Percentiles rank a stretch among this genome's conserved stretches.
These are phyloP conservation scores for Sisymbrium altissimum DNA, from an alignment of 345 rosid species.

Conservation along the genomic window DNA sequence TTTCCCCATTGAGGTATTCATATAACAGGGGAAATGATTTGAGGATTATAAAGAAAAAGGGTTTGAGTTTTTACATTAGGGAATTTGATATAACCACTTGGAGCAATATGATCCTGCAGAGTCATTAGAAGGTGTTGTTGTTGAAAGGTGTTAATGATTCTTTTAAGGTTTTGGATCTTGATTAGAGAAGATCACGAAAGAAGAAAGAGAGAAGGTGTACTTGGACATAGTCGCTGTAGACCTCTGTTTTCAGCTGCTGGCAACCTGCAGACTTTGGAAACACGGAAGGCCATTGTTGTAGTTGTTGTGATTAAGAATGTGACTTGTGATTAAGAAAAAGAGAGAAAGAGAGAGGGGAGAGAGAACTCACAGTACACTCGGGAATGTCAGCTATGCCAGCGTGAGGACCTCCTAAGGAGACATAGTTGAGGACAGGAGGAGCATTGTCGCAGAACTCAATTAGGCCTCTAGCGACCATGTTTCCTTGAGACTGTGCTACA, in stretches of 20 bases:
- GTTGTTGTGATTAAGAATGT: too few species aligned
- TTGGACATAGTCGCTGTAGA: slow-evolving; percentile 26
- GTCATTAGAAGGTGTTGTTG: not conserved
- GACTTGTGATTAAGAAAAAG: not conserved
- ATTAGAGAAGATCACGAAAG: not conserved
- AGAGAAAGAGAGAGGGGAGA: not conserved
- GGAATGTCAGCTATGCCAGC: slow-evolving; percentile 88
- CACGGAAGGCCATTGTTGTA: not conserved
- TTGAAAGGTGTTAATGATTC: not conserved
- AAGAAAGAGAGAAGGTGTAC: slow-evolving; percentile 6
- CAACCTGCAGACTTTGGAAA: not conserved
- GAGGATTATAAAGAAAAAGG: not conserved
- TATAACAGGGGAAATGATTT: not conserved
- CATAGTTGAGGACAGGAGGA: slow-evolving; percentile 69
- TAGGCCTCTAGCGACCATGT: slow-evolving; percentile 76
- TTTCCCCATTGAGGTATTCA: not conserved
- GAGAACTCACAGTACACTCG: slow-evolving; percentile 48
- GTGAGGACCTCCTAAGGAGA: slow-evolving; percentile 88
- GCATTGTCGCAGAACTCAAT: slow-evolving; percentile 74
- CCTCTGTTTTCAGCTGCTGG: slow-evolving; percentile 1
- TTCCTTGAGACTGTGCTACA: slow-evolving; percentile 90
- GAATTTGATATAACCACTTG: slow-evolving; percentile 26
- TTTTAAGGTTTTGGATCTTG: not conserved
- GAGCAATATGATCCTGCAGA: slow-evolving; percentile 33
- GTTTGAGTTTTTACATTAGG: slow-evolving; percentile 12